Conservation (phyloP, 2,329 filamentous ascomycete genomes). For the Dryadomyces quercus-mongolicae region DNA sequence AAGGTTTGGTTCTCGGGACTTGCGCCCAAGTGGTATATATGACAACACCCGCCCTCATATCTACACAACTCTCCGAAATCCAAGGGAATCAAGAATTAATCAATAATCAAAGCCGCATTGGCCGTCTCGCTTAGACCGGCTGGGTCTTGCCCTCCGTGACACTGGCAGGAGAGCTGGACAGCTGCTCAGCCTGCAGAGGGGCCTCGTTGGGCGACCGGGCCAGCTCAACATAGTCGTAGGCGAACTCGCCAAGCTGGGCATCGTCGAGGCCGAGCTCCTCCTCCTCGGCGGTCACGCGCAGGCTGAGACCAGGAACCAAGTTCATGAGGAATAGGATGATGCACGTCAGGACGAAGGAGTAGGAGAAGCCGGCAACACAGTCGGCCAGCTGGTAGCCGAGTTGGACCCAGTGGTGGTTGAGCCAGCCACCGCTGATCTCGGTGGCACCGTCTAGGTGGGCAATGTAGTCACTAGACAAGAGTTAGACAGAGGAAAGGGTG, state of each 20-base stretch:
- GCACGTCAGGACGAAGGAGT: constrained; percentile 56
- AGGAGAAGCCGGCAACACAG: constrained; percentile 50
- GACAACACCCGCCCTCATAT: neutral
- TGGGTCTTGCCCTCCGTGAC: constrained; percentile 8
- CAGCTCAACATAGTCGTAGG: constrained; percentile 71
- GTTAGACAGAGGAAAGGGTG: constrained; percentile 4
- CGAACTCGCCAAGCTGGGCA: constrained; percentile 69
- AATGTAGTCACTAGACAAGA: constrained; percentile 47
- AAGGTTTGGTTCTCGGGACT: neutral
- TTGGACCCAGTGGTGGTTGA: constrained; percentile 59
- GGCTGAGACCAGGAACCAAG: constrained; percentile 56
- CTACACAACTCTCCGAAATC: neutral
- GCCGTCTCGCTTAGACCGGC: neutral
- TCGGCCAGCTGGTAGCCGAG: constrained; percentile 61
- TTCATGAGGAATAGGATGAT: constrained; percentile 61
- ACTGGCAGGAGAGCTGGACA: constrained; percentile 12
- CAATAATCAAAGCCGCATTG: neutral
- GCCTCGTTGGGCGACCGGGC: constrained; percentile 45
- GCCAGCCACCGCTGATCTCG: constrained; percentile 50
- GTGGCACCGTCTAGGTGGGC: constrained; percentile 59
- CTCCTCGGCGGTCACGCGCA: constrained; percentile 54
- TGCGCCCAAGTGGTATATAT: constrained; percentile 2
- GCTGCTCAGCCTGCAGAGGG: constrained; percentile 6
- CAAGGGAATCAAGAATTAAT: neutral
- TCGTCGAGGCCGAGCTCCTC: constrained; percentile 63